Percentiles rank a stretch among this genome's conserved stretches.
phyloP scores from a whole-genome alignment of 805 yeast species.

The Candida ipomoeae region DNA sequence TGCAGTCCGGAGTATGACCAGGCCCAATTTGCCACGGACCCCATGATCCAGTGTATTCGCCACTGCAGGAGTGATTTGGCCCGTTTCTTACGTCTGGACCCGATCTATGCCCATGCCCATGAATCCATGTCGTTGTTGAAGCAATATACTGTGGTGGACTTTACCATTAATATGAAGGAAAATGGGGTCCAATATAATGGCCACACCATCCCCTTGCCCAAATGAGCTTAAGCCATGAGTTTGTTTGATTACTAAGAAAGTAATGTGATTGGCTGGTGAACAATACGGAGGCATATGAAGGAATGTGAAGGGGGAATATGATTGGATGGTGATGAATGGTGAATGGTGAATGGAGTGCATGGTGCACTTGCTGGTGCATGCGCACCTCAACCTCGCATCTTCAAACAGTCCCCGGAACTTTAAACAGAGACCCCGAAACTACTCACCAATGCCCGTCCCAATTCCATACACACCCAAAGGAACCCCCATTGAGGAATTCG shows the following conservation, averaged over 20 bases:
- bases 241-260: too few species aligned
- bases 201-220: not conserved
- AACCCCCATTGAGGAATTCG: slow-evolving; percentile 25
- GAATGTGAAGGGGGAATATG: too few species aligned
- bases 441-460: slow-evolving; percentile 1
- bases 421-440: not conserved
- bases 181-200: slow-evolving; percentile 7
- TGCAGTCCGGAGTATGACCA: slow-evolving; percentile 3
- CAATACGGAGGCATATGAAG: too few species aligned
- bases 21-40: slow-evolving; percentile 7
- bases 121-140: slow-evolving; percentile 4
- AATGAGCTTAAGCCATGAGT: too few species aligned
- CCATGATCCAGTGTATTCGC: slow-evolving; percentile 4
- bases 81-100: slow-evolving; percentile 1
- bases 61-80: slow-evolving; percentile 1
- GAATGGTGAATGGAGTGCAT: too few species aligned
- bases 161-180: slow-evolving; percentile 7
- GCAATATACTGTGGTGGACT: slow-evolving; percentile 5
- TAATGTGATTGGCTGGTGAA: too few species aligned
- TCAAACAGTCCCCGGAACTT: too few species aligned
- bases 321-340: too few species aligned
- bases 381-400: too few species aligned
- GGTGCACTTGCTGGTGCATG: too few species aligned
- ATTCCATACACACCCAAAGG: slow-evolving; percentile 35
- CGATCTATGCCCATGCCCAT: slow-evolving; percentile 3